Evolutionary conservation across 169 alveolate genomes (phyloP).

Genomic region (Toxoplasma gondii): DNA sequence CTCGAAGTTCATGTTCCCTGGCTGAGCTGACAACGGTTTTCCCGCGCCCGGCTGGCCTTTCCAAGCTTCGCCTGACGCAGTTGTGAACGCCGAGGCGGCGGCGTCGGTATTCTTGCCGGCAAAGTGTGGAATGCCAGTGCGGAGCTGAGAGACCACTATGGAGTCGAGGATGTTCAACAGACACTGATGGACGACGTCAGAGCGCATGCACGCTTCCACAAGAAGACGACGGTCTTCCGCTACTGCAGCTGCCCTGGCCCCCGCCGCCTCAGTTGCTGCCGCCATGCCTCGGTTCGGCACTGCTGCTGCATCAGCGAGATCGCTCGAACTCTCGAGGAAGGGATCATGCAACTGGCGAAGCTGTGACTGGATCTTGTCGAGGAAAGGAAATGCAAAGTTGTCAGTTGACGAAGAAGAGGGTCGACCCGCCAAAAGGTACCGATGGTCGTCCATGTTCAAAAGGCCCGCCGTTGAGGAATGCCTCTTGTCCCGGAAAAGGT

Average conservation of each 20-base stretch:
- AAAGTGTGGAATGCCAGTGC: slow-evolving; percentile 19
- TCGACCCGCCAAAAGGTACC: not conserved
- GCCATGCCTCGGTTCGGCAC: not conserved
- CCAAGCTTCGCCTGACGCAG: not conserved
- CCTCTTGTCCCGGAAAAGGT: not conserved
- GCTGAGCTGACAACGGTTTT: not conserved
- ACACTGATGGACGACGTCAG: slow-evolving; percentile 53
- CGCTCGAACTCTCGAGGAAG: not conserved
- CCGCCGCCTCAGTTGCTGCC: slow-evolving; percentile 40
- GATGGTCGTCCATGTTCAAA: slow-evolving; percentile 11
- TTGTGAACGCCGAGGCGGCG: too few relatives aligned
- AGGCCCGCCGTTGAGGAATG: not conserved
- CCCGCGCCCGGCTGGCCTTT: not conserved
- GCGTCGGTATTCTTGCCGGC: not conserved
- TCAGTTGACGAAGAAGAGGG: slow-evolving; percentile 2
- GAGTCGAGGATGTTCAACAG: slow-evolving; percentile 42
- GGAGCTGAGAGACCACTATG: not conserved
- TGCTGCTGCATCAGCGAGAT: not conserved
- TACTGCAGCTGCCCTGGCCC: not conserved
- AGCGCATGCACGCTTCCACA: not conserved
- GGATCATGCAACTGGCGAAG: not conserved
- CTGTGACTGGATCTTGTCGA: slow-evolving; percentile 6
- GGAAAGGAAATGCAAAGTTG: not conserved
- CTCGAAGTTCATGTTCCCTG: not conserved
- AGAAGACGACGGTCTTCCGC: not conserved